Evolutionary conservation across 805 yeast species (phyloP).

Genomic region (Pichia phayaonensis): DNA sequence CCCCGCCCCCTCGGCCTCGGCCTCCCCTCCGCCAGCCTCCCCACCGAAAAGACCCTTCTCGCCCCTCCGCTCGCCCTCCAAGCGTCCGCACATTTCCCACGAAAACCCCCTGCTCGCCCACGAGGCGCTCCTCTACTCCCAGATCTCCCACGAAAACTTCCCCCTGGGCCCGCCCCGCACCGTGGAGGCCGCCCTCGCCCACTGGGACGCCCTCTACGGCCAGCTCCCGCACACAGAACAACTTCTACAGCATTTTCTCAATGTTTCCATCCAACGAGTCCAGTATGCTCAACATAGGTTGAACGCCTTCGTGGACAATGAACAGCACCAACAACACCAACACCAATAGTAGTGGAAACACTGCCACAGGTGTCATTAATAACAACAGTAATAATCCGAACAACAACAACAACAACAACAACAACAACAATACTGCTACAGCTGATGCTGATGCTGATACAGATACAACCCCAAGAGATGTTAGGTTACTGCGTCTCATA

Average conservation of each 20-base stretch:
- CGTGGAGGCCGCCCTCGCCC: not conserved
- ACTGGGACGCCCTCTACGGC: not conserved
- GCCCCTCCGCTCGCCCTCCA: not conserved
- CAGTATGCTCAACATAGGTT: not conserved
- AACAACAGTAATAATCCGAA: not conserved
- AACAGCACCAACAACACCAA: not conserved
- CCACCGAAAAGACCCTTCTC: not conserved
- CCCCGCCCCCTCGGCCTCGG: not conserved
- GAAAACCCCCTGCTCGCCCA: not conserved
- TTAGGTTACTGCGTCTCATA: slow-evolving; percentile 78
- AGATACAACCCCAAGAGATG: slow-evolving; percentile 70
- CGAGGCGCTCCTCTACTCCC: not conserved
- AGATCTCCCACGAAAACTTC: not conserved
- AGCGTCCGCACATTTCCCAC: not conserved
- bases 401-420: not conserved
- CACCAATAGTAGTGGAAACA: too few relatives aligned
- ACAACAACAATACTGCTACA: not conserved
- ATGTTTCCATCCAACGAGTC: not conserved
- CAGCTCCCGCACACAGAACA: not conserved
- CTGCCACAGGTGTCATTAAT: not conserved
- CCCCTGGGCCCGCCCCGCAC: not conserved
- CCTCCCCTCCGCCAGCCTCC: not conserved
- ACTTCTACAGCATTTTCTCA: not conserved
- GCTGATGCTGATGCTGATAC: not conserved
- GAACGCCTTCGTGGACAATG: not conserved